Conservation (phyloP, 2,329 filamentous ascomycete genomes). For the Ambrosiella beaveri region DNA sequence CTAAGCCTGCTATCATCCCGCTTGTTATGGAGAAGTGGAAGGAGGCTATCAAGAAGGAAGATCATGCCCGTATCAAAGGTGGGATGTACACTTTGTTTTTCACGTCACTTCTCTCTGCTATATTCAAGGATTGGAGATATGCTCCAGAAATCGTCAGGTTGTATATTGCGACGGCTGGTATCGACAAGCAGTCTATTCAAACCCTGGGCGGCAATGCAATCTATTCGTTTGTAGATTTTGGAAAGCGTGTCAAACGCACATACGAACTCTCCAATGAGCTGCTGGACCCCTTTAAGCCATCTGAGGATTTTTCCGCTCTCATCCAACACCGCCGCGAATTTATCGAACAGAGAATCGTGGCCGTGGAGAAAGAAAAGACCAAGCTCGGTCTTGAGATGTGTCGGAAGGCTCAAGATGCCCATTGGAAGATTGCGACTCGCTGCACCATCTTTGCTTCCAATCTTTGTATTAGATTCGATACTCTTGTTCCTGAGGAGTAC, state of each 20-base stretch:
- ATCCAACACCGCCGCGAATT: conserved; percentile 44
- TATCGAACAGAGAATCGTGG: conserved; percentile 55
- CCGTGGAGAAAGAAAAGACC: conserved; percentile 71
- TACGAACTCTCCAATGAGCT: conserved; percentile 36
- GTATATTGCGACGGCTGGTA: conserved; percentile 76
- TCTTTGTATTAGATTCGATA: conserved; percentile 79
- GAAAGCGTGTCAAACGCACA: conserved; percentile 57
- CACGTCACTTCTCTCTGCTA: conserved; percentile 72
- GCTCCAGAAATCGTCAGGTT: conserved; percentile 76
- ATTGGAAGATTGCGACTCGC: conserved; percentile 90
- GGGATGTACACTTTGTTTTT: conserved; percentile 81
- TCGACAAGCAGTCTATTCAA: conserved; percentile 90
- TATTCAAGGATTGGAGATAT: conserved; percentile 86
- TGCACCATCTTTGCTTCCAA: conserved; percentile 85
- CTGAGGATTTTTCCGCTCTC: conserved; percentile 36
- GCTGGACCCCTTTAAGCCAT: conserved; percentile 30
- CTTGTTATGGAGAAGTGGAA: conserved; percentile 66
- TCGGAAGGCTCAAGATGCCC: conserved; percentile 56
- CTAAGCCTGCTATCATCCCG: conserved; percentile 75
- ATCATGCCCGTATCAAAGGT: conserved; percentile 87
- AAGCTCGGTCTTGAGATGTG: conserved; percentile 68
- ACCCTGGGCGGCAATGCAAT: conserved; percentile 66
- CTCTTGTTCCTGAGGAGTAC: conserved; percentile 63
- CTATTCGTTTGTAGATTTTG: conserved; percentile 81
- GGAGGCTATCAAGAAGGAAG: conserved; percentile 58